Percentiles rank a stretch among this genome's conserved stretches.
Conservation (phyloP, 441 rosid species). For the Theobroma grandiflorum region DNA sequence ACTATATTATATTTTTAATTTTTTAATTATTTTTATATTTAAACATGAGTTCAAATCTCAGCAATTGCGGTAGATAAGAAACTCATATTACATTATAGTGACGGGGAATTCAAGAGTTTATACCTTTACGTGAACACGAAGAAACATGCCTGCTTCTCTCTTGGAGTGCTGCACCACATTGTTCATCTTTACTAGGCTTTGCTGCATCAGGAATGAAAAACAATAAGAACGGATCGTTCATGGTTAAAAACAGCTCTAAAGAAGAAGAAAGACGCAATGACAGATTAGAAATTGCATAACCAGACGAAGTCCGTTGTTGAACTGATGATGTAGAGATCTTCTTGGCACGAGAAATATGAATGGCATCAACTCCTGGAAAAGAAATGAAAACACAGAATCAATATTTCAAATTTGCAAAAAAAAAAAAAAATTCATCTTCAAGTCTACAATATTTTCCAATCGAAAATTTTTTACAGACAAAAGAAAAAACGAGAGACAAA, state of each 20-base stretch:
- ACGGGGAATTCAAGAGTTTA: neutral
- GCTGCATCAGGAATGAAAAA: constrained; percentile 29
- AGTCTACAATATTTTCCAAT: neutral
- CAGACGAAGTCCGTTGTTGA: neutral
- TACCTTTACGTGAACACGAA: constrained; percentile 11
- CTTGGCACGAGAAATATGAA: neutral
- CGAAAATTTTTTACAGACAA: neutral
- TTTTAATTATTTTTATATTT: too few relatives aligned
- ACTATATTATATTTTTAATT: too few relatives aligned
- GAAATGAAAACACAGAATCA: neutral
- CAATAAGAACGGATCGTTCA: neutral
- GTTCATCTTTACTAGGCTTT: neutral
- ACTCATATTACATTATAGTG: neutral
- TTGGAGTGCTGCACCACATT: neutral
- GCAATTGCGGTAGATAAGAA: neutral
- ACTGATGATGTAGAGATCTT: neutral
- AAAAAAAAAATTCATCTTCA: neutral
- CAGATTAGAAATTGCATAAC: neutral
- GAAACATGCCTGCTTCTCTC: constrained; percentile 18
- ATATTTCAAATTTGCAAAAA: neutral
- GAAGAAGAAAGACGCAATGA: neutral
- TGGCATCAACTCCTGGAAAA: neutral
- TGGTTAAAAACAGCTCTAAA: neutral
- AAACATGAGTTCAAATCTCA: too few relatives aligned
- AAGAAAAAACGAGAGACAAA: constrained; percentile 12